Conservation (phyloP, 345 rosid genomes). For the Linum usitatissimum region DNA sequence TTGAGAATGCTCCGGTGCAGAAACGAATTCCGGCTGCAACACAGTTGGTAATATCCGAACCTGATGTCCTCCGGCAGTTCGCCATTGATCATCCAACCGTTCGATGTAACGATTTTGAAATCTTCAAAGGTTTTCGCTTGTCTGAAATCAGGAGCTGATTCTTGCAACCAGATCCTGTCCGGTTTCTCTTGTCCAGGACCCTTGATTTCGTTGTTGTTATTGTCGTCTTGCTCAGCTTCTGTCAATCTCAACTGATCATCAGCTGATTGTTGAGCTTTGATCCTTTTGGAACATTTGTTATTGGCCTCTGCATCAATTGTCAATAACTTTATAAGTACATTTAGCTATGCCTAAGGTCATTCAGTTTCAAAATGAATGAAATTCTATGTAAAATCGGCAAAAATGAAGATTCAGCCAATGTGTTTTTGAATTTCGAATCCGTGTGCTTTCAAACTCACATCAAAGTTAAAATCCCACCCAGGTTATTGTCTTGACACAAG, state of each 20-base stretch:
- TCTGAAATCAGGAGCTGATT: slow-evolving; percentile 13
- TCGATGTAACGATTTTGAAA: slow-evolving; percentile 21
- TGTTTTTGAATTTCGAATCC: no score
- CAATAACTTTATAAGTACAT: no score
- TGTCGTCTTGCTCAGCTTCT: slow-evolving; percentile 6
- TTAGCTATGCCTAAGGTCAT: no score
- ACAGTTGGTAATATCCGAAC: slow-evolving; percentile 32
- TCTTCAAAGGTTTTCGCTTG: slow-evolving; percentile 19
- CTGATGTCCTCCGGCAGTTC: slow-evolving; percentile 27
- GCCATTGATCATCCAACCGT: slow-evolving; percentile 21
- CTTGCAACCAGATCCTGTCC: slow-evolving; percentile 13
- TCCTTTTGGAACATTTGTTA: slow-evolving; percentile 2
- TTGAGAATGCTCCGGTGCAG: slow-evolving; percentile 34
- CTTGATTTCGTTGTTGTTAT: slow-evolving; percentile 7
- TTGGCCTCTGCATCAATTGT: slow-evolving; percentile 7
- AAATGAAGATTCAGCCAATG: no score
- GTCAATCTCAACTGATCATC: slow-evolving; percentile 1
- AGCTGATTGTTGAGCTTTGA: slow-evolving; percentile 11
- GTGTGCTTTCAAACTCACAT: no score
- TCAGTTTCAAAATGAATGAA: no score
- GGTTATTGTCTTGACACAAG: no score
- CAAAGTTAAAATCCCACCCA: no score
- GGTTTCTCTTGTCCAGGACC: slow-evolving; percentile 6
- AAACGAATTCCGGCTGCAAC: slow-evolving; percentile 27
- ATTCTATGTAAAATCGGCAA: no score